Evolutionary conservation across 352 stramenopile genomes (phyloP).

Genomic region (Globisporangium lucens): DNA sequence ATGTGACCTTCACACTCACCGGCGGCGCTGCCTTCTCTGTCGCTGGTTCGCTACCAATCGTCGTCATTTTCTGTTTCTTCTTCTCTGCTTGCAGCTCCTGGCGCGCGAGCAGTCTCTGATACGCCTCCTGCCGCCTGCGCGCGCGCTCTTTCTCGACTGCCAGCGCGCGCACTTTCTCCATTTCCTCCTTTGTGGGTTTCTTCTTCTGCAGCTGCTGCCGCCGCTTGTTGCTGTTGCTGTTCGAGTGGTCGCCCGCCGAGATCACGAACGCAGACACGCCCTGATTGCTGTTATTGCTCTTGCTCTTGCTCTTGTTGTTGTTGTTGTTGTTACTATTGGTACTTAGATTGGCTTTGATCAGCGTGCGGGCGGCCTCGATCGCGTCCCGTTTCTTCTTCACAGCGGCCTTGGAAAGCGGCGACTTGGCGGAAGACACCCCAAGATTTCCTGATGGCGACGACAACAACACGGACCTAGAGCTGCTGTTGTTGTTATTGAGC

Average conservation of each 20-base stretch:
- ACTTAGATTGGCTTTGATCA: slow-evolving; percentile 28
- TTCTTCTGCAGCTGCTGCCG: slow-evolving; percentile 20
- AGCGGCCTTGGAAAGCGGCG: slow-evolving; percentile 3
- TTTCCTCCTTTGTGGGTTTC: slow-evolving; percentile 31
- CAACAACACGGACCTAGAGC: not conserved
- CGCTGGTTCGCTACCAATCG: not conserved
- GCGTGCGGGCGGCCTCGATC: slow-evolving; percentile 32
- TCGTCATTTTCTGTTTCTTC: slow-evolving; percentile 9
- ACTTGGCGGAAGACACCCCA: not conserved
- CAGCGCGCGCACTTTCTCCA: slow-evolving; percentile 16
- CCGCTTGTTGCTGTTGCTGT: slow-evolving; percentile 24
- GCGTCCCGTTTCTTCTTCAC: slow-evolving; percentile 28
- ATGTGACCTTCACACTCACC: not conserved
- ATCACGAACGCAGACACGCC: slow-evolving; percentile 42
- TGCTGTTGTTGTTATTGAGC: not conserved
- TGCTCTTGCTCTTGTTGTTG: not conserved
- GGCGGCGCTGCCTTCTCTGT: not conserved
- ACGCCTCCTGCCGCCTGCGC: slow-evolving; percentile 43
- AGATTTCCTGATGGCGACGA: not conserved
- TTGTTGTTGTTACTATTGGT: not conserved
- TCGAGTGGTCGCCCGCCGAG: slow-evolving; percentile 26
- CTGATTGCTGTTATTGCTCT: slow-evolving; percentile 5
- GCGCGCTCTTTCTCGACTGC: slow-evolving; percentile 49
- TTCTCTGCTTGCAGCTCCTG: slow-evolving; percentile 49
- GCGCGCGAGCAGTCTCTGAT: slow-evolving; percentile 52